phyloP scores from a whole-genome alignment of 306 rosid species.

The Vigna angularis region DNA sequence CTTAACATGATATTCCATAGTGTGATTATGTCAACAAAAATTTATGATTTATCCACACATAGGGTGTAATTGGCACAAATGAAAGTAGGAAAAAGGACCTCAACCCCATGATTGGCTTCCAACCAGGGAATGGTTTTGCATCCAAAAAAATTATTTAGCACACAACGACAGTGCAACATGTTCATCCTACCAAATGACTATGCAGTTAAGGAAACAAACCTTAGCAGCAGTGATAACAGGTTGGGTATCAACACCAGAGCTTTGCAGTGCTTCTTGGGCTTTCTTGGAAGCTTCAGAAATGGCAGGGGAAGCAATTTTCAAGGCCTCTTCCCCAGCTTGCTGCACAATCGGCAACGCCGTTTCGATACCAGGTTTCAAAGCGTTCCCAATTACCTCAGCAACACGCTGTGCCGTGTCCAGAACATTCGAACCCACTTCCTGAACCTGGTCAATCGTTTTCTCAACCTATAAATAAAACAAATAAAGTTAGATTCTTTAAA shows the following conservation, averaged over 20 bases:
- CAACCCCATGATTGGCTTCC: not conserved
- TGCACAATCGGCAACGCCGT: conserved; percentile 71
- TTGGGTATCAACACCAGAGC: conserved; percentile 74
- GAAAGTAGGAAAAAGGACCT: not conserved
- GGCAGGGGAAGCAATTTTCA: conserved; percentile 79
- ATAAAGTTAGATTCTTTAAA: not conserved
- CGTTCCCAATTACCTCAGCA: conserved; percentile 56
- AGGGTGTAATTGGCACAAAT: not conserved
- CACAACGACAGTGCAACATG: not conserved
- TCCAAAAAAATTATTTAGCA: not conserved
- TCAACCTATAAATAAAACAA: conserved; percentile 60
- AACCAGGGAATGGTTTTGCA: not conserved
- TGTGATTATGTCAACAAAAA: not conserved
- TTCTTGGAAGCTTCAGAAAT: conserved; percentile 79
- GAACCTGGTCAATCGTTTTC: conserved; percentile 81
- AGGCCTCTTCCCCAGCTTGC: conserved; percentile 81
- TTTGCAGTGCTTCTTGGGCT: conserved; percentile 81
- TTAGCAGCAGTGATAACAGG: conserved; percentile 77
- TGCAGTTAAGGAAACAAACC: conserved; percentile 50
- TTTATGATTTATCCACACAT: not conserved
- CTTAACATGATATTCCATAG: not conserved
- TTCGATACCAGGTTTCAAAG: conserved; percentile 80
- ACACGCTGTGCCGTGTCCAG: conserved; percentile 56
- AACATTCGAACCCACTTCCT: conserved; percentile 71
- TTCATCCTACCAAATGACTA: not conserved